A percentile compares a stretch with the other conserved stretches of the same genome.
Evolutionary conservation across 164 flowering plant genomes (phyloP).

Genomic region (Nelumbo lutea): DNA sequence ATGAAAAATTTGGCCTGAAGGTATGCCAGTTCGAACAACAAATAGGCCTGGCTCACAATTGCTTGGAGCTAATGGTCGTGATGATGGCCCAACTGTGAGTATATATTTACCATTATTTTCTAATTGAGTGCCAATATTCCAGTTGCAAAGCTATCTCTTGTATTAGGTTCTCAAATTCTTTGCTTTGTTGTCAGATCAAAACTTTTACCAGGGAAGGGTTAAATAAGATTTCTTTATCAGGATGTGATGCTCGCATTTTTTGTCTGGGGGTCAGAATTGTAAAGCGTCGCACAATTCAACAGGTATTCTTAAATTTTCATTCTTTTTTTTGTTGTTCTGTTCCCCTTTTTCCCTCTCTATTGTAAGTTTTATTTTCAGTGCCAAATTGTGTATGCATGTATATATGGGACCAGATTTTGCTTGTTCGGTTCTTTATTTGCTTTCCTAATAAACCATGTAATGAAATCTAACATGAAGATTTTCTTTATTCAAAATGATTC

Average conservation of each 20-base stretch:
- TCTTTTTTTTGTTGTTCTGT: not conserved
- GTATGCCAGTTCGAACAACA: conserved; percentile 67
- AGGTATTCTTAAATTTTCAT: conserved; percentile 33
- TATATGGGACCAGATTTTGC: no score
- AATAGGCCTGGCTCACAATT: conserved; percentile 92
- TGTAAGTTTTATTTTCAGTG: no score
- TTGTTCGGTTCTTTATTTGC: no score
- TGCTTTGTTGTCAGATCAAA: conserved; percentile 50
- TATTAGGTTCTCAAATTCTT: not conserved
- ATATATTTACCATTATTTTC: not conserved
- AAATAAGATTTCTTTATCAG: conserved; percentile 65
- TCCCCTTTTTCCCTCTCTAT: no score
- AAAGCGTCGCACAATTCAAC: conserved; percentile 66
- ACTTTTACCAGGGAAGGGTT: conserved; percentile 69
- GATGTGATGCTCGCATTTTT: conserved; percentile 86
- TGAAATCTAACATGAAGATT: no score
- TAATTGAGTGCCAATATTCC: not conserved
- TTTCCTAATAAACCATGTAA: no score
- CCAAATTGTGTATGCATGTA: no score
- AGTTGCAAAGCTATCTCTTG: not conserved
- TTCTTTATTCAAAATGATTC: no score
- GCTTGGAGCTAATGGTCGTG: conserved; percentile 94
- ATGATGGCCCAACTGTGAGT: conserved; percentile 95
- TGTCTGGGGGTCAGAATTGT: conserved; percentile 92
- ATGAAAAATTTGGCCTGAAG: conserved; percentile 24